Evolutionary conservation across 495 filamentous ascomycete species (phyloP).

Genomic region (Tuber brumale): DNA sequence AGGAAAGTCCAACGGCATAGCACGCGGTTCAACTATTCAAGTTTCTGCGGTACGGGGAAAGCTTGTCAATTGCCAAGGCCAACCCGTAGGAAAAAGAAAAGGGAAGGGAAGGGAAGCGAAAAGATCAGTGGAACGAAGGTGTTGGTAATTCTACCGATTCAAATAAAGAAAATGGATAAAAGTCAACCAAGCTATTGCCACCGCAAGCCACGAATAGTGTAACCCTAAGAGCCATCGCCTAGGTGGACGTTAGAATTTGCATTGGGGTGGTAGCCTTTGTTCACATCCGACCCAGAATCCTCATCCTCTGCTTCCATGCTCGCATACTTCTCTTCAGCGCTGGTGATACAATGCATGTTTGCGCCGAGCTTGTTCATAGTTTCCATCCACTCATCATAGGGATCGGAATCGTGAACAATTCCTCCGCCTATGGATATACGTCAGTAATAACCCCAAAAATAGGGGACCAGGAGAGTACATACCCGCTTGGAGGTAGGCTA

Average conservation of each 20-base stretch:
- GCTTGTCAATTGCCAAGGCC: background rate
- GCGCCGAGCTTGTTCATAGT: conserved; percentile 93
- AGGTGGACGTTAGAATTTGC: conserved; percentile 47
- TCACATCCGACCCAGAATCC: conserved; percentile 45
- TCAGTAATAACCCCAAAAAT: conserved; percentile 10
- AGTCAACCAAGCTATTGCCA: background rate
- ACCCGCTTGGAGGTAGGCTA: conserved; percentile 87
- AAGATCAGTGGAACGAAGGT: background rate
- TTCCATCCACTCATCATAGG: conserved; percentile 91
- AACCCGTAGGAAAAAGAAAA: background rate
- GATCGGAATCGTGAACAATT: conserved; percentile 93
- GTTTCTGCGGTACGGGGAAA: background rate
- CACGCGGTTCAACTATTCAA: no score
- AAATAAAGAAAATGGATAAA: background rate
- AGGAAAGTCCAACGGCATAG: no score
- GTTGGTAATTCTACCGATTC: background rate
- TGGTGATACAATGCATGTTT: conserved; percentile 77
- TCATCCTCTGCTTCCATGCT: conserved; percentile 46
- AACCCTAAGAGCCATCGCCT: conserved; percentile 32
- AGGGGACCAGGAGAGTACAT: conserved; percentile 25
- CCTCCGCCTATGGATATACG: conserved; percentile 59
- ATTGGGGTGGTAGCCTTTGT: conserved; percentile 45
- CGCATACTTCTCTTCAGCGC: conserved; percentile 71
- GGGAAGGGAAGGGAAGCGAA: no score
- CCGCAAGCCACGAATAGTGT: background rate